Evolutionary conservation across 1,139 yeast species (phyloP), one percentile per base, ranked within the genome.

Genomic region (Suhomyces bolitotheri): DNA sequence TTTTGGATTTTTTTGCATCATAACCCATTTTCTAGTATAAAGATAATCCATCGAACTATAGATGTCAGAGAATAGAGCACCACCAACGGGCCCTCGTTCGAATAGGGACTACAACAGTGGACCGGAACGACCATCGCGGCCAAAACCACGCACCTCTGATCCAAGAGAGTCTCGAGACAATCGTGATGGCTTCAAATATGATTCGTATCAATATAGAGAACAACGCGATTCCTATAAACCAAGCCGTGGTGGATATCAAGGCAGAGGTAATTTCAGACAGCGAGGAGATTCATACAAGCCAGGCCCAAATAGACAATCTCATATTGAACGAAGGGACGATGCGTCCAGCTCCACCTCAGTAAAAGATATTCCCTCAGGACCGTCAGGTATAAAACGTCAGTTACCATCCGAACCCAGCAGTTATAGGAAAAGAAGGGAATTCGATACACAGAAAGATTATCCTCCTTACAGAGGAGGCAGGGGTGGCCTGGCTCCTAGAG

Each of bases 41-140:
- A n/a, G n/a, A n/a, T n/a, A n/a, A n/a, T n/a, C n/a, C n/a, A n/a
- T n/a, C n/a, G n/a, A n/a, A n/a, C n/a, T 11, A 6, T 13, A 11
- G 9, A 69, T 70, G 76, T 66, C 75, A 23, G 74, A 69, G 37
- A 59, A 64, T 42, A 66, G 70, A 51, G 71, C 66, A 46, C 73
- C 68, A 13, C 64, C 69, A 25, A 39, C 60, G 1, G 71, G 69
- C 4, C 70, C 71, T 2, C 60, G 54, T 36, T 63, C 61, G 4
- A 49, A 53, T n/a, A 48, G 60, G 34, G 54, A 51, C 29, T 49
- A 41, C 27, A 44, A 42, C 16, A 39, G 47, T 14, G 36, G 33
- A 15, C 31, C 34, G 15, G 15, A 39, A 5, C 31, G 31, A 4
- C 5, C 11, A 14, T 28, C 9, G 21, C 20, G 20, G 20, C 8